These are phyloP conservation scores for Wolfiporia cocos DNA, from an alignment of 1,284 basidiomycete species.

Conservation along the genomic window DNA sequence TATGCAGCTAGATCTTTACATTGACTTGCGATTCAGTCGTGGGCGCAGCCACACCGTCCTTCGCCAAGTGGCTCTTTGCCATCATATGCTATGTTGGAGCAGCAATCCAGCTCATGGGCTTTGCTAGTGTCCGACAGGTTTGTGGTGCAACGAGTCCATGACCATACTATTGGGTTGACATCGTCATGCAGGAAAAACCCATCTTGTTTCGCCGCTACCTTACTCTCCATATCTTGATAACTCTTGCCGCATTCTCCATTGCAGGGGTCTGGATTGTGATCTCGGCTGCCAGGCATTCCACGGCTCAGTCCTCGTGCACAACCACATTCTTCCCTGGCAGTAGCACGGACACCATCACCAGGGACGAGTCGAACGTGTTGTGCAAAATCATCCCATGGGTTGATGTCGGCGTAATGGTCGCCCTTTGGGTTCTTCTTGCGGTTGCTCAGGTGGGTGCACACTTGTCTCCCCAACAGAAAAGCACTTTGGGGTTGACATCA, in stretches of 20 bases:
- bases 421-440: conserved; percentile 73
- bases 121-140: conserved; percentile 76
- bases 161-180: background rate
- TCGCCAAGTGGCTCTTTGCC: conserved; percentile 70
- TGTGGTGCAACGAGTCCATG: conserved; percentile 23
- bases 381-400: conserved; percentile 90
- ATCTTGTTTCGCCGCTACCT: conserved; percentile 73
- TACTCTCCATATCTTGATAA: conserved; percentile 57
- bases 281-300: conserved; percentile 68
- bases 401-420: conserved; percentile 87
- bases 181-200: conserved; percentile 59
- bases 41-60: conserved; percentile 73
- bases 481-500: too few species aligned
- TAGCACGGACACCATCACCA: conserved; percentile 26
- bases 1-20: too few species aligned
- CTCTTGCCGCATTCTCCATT: conserved; percentile 62
- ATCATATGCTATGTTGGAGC: conserved; percentile 70
- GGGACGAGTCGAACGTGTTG: conserved; percentile 57
- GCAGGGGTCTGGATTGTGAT: conserved; percentile 78
- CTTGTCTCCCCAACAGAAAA: too few species aligned
- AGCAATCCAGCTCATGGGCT: conserved; percentile 72
- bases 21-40: too few species aligned
- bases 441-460: conserved; percentile 57
- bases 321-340: conserved; percentile 46
- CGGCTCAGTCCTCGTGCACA: conserved; percentile 64